These are phyloP conservation scores for Trypanosoma lewisi DNA, from an alignment of 208 protist genomes.

Conservation along the genomic window DNA sequence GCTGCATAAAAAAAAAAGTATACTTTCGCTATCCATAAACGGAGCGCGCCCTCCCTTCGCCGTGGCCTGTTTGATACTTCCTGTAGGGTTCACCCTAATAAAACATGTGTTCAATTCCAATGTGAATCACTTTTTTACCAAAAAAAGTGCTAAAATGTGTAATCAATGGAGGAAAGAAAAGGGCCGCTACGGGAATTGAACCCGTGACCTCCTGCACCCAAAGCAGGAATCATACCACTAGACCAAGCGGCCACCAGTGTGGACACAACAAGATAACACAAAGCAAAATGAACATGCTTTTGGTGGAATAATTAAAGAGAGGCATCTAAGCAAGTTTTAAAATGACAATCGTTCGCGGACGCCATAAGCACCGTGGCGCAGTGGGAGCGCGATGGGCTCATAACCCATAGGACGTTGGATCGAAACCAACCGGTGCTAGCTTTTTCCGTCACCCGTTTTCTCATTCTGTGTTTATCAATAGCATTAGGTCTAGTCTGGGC, in stretches of 20 bases:
- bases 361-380: slow-evolving; percentile 93
- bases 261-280: too few relatives aligned
- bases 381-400: slow-evolving; percentile 94
- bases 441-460: slow-evolving; percentile 34
- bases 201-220: slow-evolving; percentile 92
- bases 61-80: neutral
- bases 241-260: slow-evolving; percentile 77
- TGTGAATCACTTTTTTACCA: too few relatives aligned
- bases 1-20: too few relatives aligned
- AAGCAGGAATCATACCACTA: slow-evolving; percentile 94
- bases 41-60: too few relatives aligned
- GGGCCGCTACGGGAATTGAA: slow-evolving; percentile 92
- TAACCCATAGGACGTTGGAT: slow-evolving; percentile 95
- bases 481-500: too few relatives aligned
- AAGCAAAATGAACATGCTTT: too few relatives aligned
- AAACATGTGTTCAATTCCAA: neutral
- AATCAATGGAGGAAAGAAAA: too few relatives aligned
- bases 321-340: slow-evolving; percentile 3
- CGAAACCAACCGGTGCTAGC: slow-evolving; percentile 92
- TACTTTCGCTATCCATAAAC: too few relatives aligned
- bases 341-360: too few relatives aligned
- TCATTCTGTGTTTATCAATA: neutral
- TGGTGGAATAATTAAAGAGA: too few relatives aligned
- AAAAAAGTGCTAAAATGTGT: too few relatives aligned
- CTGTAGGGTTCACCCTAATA: neutral